Percentiles rank a stretch among this genome's conserved stretches.
phyloP scores from a whole-genome alignment of 164 flowering plant genomes.

The Nelumbo lutea region DNA sequence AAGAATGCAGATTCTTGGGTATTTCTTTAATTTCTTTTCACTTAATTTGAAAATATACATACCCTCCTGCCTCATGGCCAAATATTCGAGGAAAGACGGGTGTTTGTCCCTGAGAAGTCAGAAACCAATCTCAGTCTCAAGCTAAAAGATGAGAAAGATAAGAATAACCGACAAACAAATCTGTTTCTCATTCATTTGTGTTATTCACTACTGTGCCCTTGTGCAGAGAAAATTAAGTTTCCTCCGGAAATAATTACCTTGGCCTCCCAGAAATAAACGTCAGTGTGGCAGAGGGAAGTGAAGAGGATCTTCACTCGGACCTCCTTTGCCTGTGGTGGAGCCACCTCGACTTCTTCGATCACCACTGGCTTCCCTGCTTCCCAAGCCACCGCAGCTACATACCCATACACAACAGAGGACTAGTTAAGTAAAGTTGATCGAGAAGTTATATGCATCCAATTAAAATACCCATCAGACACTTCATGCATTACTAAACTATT shows the following conservation, averaged over 20 bases:
- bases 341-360: constrained; percentile 51
- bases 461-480: too few species aligned
- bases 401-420: too few species aligned
- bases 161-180: too few species aligned
- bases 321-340: constrained; percentile 40
- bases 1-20: too few species aligned
- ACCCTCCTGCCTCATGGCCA: constrained; percentile 64
- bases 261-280: constrained; percentile 55
- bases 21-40: too few species aligned
- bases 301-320: constrained; percentile 41
- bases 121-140: too few species aligned
- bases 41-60: constrained; percentile 6
- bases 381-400: constrained; percentile 51
- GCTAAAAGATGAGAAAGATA: too few species aligned
- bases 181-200: too few species aligned
- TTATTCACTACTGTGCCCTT: too few species aligned
- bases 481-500: too few species aligned
- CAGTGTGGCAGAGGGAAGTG: constrained; percentile 54
- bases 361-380: constrained; percentile 55
- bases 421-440: too few species aligned
- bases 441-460: too few species aligned
- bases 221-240: not conserved
- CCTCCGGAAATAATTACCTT: constrained; percentile 27
- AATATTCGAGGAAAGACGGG: constrained; percentile 44
- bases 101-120: constrained; percentile 15